These are phyloP conservation scores for Rhododendron simsii DNA, from an alignment of 148 eudicot species.

Conservation along the genomic window DNA sequence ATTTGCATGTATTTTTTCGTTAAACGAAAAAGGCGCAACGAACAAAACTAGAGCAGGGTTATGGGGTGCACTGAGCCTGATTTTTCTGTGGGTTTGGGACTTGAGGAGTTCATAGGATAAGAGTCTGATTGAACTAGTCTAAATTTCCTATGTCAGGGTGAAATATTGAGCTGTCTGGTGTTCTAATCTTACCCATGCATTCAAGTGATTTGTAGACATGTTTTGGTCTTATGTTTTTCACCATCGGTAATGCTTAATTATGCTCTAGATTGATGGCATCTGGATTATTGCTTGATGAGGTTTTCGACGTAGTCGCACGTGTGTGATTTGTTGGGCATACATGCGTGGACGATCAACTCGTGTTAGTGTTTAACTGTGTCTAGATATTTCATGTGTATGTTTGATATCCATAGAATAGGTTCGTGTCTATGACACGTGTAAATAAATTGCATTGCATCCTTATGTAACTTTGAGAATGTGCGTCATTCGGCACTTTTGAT, in stretches of 20 bases:
- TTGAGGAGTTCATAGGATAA: background rate
- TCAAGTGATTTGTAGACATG: background rate
- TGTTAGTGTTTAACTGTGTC: background rate
- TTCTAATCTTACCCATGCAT: background rate
- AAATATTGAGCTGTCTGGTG: background rate
- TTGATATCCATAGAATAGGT: background rate
- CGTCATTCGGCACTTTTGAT: background rate
- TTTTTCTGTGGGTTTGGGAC: background rate
- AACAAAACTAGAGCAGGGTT: background rate
- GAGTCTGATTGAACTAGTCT: background rate
- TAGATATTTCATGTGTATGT: background rate
- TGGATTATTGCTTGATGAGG: background rate
- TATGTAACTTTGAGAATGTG: background rate
- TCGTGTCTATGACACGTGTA: background rate
- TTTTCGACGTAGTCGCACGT: too few species aligned
- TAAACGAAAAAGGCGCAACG: background rate
- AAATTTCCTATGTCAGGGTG: background rate
- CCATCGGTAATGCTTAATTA: background rate
- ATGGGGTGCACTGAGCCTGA: background rate
- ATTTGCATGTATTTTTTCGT: background rate
- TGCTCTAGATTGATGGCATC: background rate
- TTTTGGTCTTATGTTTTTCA: background rate
- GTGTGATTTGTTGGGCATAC: background rate
- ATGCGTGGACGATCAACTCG: background rate
- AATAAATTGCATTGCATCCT: background rate